Conservation (phyloP, 805 yeast genomes). For the Schwanniomyces sp. region DNA sequence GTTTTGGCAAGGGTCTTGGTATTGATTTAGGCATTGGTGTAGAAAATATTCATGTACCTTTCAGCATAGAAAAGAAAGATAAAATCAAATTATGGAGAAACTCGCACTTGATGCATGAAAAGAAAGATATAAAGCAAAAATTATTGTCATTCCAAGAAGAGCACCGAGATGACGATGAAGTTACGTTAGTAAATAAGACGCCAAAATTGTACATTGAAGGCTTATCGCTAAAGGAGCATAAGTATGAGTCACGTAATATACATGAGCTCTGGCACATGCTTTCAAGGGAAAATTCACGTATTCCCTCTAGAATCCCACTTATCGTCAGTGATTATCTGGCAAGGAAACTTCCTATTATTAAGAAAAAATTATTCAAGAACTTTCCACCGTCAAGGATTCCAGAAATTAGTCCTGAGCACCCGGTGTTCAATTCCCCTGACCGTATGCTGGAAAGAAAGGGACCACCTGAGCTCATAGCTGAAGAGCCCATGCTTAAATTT, state of each 20-base stretch:
- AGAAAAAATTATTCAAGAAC: constrained; percentile 12
- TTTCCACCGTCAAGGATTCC: constrained; percentile 23
- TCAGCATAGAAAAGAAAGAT: constrained; percentile 30
- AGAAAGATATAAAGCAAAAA: background rate
- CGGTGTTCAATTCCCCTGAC: constrained; percentile 28
- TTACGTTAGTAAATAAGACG: constrained; percentile 12
- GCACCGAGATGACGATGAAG: constrained; percentile 12
- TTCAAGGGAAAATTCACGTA: background rate
- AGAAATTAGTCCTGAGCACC: constrained; percentile 27
- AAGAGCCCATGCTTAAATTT: background rate
- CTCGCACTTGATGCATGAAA: background rate
- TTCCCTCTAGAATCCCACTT: constrained; percentile 23
- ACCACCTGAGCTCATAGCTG: constrained; percentile 9
- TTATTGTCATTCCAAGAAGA: background rate
- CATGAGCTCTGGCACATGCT: constrained; percentile 1
- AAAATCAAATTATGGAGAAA: constrained; percentile 22
- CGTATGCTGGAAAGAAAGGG: background rate
- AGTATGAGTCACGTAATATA: background rate
- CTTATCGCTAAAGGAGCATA: background rate
- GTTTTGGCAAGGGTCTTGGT: constrained; percentile 21
- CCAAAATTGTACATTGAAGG: constrained; percentile 2
- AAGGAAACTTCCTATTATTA: constrained; percentile 22
- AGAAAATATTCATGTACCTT: constrained; percentile 27
- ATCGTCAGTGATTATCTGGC: constrained; percentile 19
- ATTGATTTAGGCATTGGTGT: constrained; percentile 30